Evolutionary conservation across 2,329 filamentous ascomycete genomes (phyloP).

Genomic region (Claviceps cyperi): DNA sequence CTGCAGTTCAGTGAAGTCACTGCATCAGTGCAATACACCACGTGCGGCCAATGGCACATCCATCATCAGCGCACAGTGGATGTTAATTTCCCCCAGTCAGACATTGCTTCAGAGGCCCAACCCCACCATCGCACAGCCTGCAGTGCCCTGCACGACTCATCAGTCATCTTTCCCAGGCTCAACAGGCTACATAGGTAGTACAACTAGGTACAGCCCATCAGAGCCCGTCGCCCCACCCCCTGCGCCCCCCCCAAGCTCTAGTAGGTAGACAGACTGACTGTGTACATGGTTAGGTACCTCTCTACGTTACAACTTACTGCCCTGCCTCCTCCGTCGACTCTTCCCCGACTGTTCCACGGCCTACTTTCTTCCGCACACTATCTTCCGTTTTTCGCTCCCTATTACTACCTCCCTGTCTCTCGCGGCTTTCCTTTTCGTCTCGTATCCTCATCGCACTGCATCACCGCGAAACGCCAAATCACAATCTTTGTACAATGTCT

Average conservation of each 20-base stretch:
- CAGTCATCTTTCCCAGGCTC: no score
- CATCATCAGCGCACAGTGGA: no score
- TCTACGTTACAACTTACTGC: not conserved
- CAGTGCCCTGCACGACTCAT: no score
- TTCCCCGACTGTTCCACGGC: not conserved
- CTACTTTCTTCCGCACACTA: not conserved
- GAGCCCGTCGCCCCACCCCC: not conserved
- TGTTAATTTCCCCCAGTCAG: no score
- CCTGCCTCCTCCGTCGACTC: not conserved
- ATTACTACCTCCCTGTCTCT: not conserved
- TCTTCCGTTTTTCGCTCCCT: not conserved
- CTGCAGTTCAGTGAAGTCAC: no score
- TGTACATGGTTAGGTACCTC: not conserved
- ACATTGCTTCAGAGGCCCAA: no score
- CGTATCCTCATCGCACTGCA: not conserved
- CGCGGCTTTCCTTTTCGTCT: not conserved
- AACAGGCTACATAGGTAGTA: no score
- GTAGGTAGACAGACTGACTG: no score
- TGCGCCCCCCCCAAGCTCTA: not conserved
- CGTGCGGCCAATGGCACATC: no score
- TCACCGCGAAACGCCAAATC: not conserved
- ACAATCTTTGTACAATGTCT: slow-evolving; percentile 17
- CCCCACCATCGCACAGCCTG: no score
- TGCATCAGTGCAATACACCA: no score
- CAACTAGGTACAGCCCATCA: no score